phyloP scores from a whole-genome alignment of 192 early-diverging fungal genomes.

The Glomus cerebriforme region DNA sequence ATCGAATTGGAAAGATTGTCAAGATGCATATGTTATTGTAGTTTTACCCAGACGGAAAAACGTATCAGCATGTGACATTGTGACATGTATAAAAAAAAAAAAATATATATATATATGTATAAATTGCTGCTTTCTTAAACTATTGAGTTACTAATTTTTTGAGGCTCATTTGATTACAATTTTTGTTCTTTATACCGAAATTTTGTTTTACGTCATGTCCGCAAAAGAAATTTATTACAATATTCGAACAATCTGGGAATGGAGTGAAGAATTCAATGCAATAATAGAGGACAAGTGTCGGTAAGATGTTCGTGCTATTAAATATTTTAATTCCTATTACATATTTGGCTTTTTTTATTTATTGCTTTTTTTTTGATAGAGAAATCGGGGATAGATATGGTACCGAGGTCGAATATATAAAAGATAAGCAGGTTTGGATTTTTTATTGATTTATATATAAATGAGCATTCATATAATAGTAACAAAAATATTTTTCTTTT shows the following conservation, averaged over 20 bases:
- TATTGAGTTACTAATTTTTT: no score
- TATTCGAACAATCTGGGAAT: conserved; percentile 23
- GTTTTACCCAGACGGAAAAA: no score
- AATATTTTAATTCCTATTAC: not conserved
- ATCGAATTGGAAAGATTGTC: no score
- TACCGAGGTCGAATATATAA: not conserved
- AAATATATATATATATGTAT: no score
- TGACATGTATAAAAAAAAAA: no score
- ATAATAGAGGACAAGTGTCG: not conserved
- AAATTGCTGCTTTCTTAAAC: no score
- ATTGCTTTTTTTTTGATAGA: not conserved
- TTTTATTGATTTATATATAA: not conserved
- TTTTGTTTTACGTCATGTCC: not conserved
- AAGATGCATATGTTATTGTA: no score
- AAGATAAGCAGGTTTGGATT: conserved; percentile 9
- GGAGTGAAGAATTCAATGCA: not conserved
- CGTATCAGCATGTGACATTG: no score
- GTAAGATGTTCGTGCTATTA: not conserved
- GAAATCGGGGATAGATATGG: not conserved
- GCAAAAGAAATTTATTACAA: not conserved
- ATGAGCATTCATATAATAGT: not conserved
- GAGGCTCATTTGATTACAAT: no score
- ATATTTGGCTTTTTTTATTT: not conserved
- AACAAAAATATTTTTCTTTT: not conserved
- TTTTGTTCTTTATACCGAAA: not conserved